These are phyloP conservation scores for Prunus campanulata DNA, from an alignment of 306 rosid genomes.

Conservation along the genomic window DNA sequence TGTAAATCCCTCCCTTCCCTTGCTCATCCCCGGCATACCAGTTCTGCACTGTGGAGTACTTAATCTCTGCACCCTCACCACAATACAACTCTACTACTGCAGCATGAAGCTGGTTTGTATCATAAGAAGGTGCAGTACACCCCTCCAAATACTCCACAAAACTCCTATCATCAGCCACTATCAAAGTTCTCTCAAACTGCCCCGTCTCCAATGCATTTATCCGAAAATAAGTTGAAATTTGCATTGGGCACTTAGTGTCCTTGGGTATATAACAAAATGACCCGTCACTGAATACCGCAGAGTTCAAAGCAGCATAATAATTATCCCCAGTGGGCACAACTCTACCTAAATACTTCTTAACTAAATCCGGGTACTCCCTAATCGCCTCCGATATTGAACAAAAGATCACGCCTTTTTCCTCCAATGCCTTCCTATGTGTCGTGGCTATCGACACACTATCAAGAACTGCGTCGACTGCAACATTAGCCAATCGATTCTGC, in stretches of 20 bases:
- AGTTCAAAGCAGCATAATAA: conserved; percentile 73
- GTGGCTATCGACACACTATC: conserved; percentile 93
- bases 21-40: conserved; percentile 93
- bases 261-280: conserved; percentile 83
- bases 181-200: conserved; percentile 89
- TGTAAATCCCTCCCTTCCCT: conserved; percentile 80
- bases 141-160: conserved; percentile 93
- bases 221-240: conserved; percentile 79
- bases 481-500: conserved; percentile 77
- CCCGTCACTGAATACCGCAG: conserved; percentile 89
- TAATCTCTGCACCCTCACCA: conserved; percentile 74
- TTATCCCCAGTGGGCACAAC: conserved; percentile 84
- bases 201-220: conserved; percentile 87
- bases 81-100: conserved; percentile 87
- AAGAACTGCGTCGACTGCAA: conserved; percentile 80
- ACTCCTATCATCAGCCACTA: conserved; percentile 85
- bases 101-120: conserved; percentile 87
- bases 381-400: conserved; percentile 91
- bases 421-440: conserved; percentile 72
- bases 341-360: conserved; percentile 61
- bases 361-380: conserved; percentile 73
- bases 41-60: conserved; percentile 93
- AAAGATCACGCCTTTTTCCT: conserved; percentile 78
- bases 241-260: conserved; percentile 86
- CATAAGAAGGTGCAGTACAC: conserved; percentile 91